Conservation (phyloP, 495 filamentous ascomycete genomes). For the Penicillium maclennaniae region DNA sequence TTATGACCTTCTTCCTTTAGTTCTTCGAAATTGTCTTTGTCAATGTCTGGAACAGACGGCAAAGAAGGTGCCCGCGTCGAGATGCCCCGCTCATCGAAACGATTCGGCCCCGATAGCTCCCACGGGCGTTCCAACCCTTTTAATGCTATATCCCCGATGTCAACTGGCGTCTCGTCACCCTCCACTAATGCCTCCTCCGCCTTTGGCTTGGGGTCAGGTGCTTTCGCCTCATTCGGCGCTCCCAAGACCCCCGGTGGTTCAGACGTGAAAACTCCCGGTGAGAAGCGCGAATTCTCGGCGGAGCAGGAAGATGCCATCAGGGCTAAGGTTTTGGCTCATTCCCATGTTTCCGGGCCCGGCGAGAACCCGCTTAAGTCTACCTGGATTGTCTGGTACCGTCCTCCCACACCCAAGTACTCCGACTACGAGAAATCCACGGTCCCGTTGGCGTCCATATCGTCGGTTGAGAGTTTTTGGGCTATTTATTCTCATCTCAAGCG, state of each 20-base stretch:
- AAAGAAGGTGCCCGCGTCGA: conserved; percentile 61
- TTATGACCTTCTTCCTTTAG: conserved; percentile 33
- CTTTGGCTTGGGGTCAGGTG: conserved; percentile 90
- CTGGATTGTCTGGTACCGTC: conserved; percentile 97
- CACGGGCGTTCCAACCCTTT: conserved; percentile 84
- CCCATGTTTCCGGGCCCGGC: conserved; percentile 35
- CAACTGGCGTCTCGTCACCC: conserved; percentile 73
- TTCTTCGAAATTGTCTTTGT: conserved; percentile 85
- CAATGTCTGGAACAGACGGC: conserved; percentile 61
- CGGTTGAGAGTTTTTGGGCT: conserved; percentile 89
- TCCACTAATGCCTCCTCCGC: conserved; percentile 84
- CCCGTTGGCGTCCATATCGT: conserved; percentile 73
- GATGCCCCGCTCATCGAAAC: conserved; percentile 65
- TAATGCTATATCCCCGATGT: conserved; percentile 69
- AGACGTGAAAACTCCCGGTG: conserved; percentile 66
- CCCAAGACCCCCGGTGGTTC: conserved; percentile 86
- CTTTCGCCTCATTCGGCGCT: conserved; percentile 94
- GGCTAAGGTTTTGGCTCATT: conserved; percentile 38
- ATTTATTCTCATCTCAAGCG: conserved; percentile 88
- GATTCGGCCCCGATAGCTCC: conserved; percentile 73
- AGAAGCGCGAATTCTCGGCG: conserved; percentile 56
- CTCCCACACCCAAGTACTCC: conserved; percentile 91
- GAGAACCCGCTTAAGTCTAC: conserved; percentile 72
- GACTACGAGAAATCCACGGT: conserved; percentile 98
- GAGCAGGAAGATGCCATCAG: conserved; percentile 56